Conservation (phyloP, 257 asterid species). For the Echium plantagineum region DNA sequence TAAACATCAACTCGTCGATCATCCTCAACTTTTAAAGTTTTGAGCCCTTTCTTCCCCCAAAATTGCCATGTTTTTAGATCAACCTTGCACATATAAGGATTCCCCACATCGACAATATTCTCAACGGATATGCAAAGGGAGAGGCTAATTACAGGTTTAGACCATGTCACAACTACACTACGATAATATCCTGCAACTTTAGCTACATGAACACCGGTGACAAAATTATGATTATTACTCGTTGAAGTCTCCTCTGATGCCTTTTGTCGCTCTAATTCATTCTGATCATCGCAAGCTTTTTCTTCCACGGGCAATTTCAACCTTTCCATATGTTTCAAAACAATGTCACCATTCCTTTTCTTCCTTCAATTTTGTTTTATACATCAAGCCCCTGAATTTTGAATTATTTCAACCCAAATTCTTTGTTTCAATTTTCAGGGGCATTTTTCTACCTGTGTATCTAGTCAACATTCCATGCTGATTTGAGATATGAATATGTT, state of each 20-base stretch:
- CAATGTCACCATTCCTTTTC: conserved; percentile 14
- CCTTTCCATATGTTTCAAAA: conserved; percentile 12
- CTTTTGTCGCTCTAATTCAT: conserved; percentile 16
- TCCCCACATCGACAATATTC: conserved; percentile 27
- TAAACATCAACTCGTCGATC: conserved; percentile 52
- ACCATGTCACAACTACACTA: conserved; percentile 51
- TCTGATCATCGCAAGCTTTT: conserved; percentile 10
- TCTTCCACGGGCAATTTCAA: conserved; percentile 18
- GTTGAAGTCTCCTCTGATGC: conserved; percentile 18
- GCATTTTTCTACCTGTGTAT: no score
- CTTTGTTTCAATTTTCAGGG: no score
- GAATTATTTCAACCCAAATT: no score
- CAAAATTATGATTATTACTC: conserved; percentile 28
- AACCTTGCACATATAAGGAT: conserved; percentile 64
- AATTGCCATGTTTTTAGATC: conserved; percentile 90
- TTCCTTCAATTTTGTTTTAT: no score
- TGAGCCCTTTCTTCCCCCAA: conserved; percentile 80
- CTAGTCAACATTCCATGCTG: no score
- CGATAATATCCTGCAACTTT: conserved; percentile 28
- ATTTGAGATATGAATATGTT: no score
- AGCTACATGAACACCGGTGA: conserved; percentile 46
- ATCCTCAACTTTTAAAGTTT: conserved; percentile 39
- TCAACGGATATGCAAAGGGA: conserved; percentile 49
- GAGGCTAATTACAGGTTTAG: conserved; percentile 51
- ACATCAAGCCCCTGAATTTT: no score